A percentile compares a stretch with the other conserved stretches of the same genome.
phyloP scores from a whole-genome alignment of 164 flowering plant species.

The Dillenia turbinata region DNA sequence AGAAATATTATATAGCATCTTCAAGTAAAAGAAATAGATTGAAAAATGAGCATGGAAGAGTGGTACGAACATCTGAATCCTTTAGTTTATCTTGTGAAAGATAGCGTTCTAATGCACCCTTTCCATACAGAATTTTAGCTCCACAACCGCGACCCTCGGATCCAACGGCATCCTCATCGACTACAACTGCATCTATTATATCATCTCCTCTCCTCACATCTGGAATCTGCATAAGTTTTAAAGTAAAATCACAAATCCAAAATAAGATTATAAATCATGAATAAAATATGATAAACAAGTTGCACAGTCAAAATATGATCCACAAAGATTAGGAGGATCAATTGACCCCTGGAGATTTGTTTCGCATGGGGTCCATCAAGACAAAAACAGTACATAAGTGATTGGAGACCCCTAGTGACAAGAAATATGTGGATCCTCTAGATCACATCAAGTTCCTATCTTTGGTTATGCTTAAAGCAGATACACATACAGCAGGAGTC shows the following conservation, averaged over 20 bases:
- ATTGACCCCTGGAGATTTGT: too few species aligned
- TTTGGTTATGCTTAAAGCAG: too few species aligned
- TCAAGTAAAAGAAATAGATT: background rate
- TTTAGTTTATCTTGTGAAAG: conserved; percentile 44
- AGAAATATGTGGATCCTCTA: too few species aligned
- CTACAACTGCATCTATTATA: conserved; percentile 83
- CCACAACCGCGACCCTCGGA: conserved; percentile 43
- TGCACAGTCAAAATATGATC: too few species aligned
- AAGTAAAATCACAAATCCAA: background rate
- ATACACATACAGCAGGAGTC: too few species aligned
- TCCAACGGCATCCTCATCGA: conserved; percentile 73
- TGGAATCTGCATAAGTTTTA: conserved; percentile 56
- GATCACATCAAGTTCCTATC: too few species aligned
- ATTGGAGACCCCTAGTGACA: too few species aligned
- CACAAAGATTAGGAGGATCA: too few species aligned
- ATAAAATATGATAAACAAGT: too few species aligned
- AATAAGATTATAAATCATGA: too few species aligned
- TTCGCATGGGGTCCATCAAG: too few species aligned
- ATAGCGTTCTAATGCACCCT: conserved; percentile 67
- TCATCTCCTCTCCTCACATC: conserved; percentile 71
- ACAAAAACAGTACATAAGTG: too few species aligned
- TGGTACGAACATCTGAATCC: conserved; percentile 33
- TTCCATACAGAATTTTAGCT: conserved; percentile 76
- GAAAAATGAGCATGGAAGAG: background rate
- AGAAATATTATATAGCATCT: background rate